These are phyloP conservation scores for Penicillium riverlandense DNA, from an alignment of 495 filamentous ascomycete species.

Conservation along the genomic window DNA sequence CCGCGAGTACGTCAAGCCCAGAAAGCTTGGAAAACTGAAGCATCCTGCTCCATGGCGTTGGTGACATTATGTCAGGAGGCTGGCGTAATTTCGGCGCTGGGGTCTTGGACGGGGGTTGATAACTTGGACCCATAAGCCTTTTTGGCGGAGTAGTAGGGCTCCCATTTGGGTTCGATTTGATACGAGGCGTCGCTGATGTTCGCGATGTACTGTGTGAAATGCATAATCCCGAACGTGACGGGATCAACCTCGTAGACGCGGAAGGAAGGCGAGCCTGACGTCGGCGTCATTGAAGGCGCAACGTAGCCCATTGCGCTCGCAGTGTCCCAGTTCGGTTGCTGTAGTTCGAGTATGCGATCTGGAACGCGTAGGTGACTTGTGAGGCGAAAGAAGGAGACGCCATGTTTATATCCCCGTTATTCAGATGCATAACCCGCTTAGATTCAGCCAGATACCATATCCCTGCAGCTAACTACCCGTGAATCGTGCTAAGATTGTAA, in stretches of 20 bases:
- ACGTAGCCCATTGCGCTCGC: constrained; percentile 44
- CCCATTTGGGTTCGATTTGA: constrained; percentile 37
- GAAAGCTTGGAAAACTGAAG: constrained; percentile 29
- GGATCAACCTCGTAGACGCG: constrained; percentile 51
- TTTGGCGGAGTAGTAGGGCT: constrained; percentile 46
- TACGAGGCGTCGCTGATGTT: constrained; percentile 39
- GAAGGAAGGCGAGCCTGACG: constrained; percentile 45
- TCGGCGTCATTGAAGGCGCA: constrained; percentile 47
- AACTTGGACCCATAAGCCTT: constrained; percentile 42
- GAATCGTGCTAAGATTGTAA: too few relatives aligned
- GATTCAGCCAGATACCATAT: too few relatives aligned
- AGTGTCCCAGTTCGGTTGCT: constrained; percentile 21
- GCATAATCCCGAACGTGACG: constrained; percentile 45
- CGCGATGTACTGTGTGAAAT: constrained; percentile 45
- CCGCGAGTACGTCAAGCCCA: constrained; percentile 30
- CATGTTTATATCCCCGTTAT: too few relatives aligned
- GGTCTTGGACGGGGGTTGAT: constrained; percentile 25
- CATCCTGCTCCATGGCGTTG: constrained; percentile 26
- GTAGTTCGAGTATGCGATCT: constrained; percentile 46
- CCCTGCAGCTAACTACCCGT: too few relatives aligned
- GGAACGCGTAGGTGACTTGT: constrained; percentile 31
- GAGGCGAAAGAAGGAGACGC: too few relatives aligned
- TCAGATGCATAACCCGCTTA: too few relatives aligned
- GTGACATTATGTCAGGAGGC: constrained; percentile 57
- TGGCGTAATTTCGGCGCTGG: constrained; percentile 37